These are phyloP conservation scores for Alopecurus myosuroides DNA, from an alignment of 176 grass and related monocot genomes.

Conservation along the genomic window DNA sequence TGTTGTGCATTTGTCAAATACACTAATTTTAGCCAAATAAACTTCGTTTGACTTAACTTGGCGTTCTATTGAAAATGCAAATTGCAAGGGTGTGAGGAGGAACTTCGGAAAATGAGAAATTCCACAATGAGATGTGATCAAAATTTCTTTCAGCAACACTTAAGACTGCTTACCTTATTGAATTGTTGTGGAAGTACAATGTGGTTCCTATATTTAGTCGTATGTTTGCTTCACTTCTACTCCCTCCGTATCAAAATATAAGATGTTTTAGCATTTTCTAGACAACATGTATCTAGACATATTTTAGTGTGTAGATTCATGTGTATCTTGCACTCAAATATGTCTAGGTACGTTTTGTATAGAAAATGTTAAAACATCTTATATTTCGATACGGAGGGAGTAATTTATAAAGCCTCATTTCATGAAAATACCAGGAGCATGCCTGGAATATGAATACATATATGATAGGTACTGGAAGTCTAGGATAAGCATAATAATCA, in stretches of 20 bases:
- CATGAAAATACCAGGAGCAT: not conserved
- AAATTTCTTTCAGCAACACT: not conserved
- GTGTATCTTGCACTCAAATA: too few species aligned
- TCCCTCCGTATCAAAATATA: too few species aligned
- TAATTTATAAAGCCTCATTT: not conserved
- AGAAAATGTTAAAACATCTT: too few species aligned
- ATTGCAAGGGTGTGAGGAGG: not conserved
- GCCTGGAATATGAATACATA: constrained; percentile 14
- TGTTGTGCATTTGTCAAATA: not conserved
- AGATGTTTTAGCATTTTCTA: too few species aligned
- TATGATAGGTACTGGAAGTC: not conserved
- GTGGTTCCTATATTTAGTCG: not conserved
- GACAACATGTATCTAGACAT: too few species aligned
- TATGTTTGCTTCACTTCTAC: not conserved
- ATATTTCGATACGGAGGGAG: too few species aligned
- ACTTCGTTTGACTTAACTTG: not conserved
- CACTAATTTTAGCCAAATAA: not conserved
- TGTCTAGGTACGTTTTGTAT: too few species aligned
- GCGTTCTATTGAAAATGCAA: not conserved
- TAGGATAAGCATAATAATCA: not conserved
- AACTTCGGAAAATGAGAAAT: constrained; percentile 1
- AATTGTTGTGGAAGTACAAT: not conserved
- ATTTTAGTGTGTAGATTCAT: too few species aligned
- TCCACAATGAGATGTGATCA: not conserved
- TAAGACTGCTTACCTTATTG: not conserved